Conservation (phyloP, 495 filamentous ascomycete genomes). For the Mycothermus thermophilus region DNA sequence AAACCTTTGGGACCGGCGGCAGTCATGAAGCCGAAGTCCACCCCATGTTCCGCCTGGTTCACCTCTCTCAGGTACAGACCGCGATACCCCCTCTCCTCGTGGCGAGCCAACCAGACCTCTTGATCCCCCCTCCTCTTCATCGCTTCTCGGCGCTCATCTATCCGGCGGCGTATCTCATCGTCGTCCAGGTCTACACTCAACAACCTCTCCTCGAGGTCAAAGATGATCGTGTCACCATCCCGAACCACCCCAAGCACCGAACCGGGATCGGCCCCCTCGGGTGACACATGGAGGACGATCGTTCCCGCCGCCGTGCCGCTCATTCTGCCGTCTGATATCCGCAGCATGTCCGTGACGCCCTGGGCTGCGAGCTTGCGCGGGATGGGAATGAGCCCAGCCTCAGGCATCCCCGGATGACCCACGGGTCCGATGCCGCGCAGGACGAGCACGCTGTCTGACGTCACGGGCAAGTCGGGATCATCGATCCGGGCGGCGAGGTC, state of each 20-base stretch:
- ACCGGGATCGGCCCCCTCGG: conserved; percentile 43
- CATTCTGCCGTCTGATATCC: conserved; percentile 54
- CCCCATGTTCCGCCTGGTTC: conserved; percentile 49
- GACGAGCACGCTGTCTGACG: conserved; percentile 41
- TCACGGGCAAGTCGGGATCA: conserved; percentile 37
- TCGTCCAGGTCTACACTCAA: conserved; percentile 37
- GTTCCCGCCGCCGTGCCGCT: conserved; percentile 56
- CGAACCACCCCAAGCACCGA: conserved; percentile 46
- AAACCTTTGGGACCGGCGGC: conserved; percentile 35
- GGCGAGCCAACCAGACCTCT: conserved; percentile 23
- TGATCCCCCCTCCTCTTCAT: conserved; percentile 5
- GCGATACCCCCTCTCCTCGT: conserved; percentile 42
- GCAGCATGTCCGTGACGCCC: conserved; percentile 53
- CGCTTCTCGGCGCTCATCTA: conserved; percentile 20
- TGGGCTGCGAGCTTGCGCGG: conserved; percentile 43
- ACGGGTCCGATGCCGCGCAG: conserved; percentile 49
- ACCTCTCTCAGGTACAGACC: conserved; percentile 51
- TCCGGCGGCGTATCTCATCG: conserved; percentile 30
- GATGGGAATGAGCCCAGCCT: conserved; percentile 51
- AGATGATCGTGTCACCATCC: conserved; percentile 44
- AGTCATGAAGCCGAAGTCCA: conserved; percentile 51
- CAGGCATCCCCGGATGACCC: conserved; percentile 56
- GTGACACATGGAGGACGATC: conserved; percentile 51
- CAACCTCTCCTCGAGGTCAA: conserved; percentile 33
- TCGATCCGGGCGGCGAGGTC: conserved; percentile 48